These are phyloP conservation scores for Ophiorrhiza pumila DNA, from an alignment of 257 asterid species.

Conservation along the genomic window DNA sequence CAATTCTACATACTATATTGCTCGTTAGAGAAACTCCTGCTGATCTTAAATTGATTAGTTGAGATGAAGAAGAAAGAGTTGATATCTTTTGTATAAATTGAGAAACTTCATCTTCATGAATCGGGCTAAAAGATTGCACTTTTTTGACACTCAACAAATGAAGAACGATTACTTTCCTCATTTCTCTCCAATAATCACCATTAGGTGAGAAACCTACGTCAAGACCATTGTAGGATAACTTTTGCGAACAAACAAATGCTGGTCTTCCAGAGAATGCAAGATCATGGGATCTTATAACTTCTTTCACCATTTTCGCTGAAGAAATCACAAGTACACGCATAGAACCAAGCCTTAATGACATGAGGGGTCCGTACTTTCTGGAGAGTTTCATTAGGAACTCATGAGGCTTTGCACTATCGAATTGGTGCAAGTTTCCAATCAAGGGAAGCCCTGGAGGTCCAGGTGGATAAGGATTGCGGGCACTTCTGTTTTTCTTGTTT, in stretches of 20 bases:
- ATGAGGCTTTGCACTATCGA: not conserved
- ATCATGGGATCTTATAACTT: slow-evolving; percentile 10
- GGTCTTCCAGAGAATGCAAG: slow-evolving; percentile 13
- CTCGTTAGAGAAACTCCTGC: not conserved
- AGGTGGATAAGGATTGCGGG: no score
- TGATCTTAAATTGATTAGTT: no score
- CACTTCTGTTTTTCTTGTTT: no score
- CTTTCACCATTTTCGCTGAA: slow-evolving; percentile 16
- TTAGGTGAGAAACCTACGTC: slow-evolving; percentile 13
- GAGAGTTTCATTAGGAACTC: slow-evolving; percentile 4
- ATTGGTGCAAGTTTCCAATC: no score
- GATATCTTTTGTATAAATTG: not conserved
- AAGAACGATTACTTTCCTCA: slow-evolving; percentile 10
- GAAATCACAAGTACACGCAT: slow-evolving; percentile 6
- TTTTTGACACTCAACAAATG: slow-evolving; percentile 5
- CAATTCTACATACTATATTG: slow-evolving; percentile 5
- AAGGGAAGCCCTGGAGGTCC: slow-evolving; percentile 20
- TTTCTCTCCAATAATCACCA: not conserved
- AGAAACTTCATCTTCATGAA: slow-evolving; percentile 7
- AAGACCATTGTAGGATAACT: slow-evolving; percentile 7
- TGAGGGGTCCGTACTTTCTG: slow-evolving; percentile 13
- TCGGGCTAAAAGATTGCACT: slow-evolving; percentile 5
- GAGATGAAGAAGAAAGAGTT: no score
- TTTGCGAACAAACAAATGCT: not conserved
- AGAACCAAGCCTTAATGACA: slow-evolving; percentile 8